Evolutionary conservation across 495 filamentous ascomycete species (phyloP), one percentile per base, ranked within the genome.

Genomic region (Talaromyces ruber): DNA sequence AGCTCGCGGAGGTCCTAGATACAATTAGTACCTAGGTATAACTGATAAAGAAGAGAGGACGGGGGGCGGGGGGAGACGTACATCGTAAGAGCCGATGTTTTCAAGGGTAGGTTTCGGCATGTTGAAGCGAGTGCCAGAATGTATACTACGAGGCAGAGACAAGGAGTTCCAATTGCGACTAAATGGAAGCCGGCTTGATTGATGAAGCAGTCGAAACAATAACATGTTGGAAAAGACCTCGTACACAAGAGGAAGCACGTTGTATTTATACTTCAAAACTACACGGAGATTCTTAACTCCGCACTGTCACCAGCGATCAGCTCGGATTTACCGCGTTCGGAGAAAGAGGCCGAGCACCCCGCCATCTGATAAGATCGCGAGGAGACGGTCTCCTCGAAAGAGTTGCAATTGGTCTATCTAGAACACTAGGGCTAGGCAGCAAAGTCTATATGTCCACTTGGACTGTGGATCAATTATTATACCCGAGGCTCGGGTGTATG

Each of bases 1-100:
- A 85, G 80, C 66, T 93, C 89, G n/a, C 87, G 82, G 43, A 87
- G 87, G 66, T 89, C 85, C 63, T 90, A 79, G 60, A 84, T 34
- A n/a, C n/a, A n/a, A 58, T 39, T 39, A 25, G 6, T 5, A 28
- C n/a, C 9, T 21, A 14, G 28, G 51, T 2, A 54, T 34, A 2
- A 32, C 1, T 3, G 3, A 59, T 11, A 16, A 45, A 28, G 28
- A 30, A 26, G 25, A 18, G 12, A 18, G 12, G 12, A 56, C n/a
- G n/a, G n/a, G n/a, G n/a, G n/a, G 11, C 3, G 18, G 12, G 9
- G 21, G n/a, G 18, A 12, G 16, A 43, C 22, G 16, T 59, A 59
- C 58, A 43, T 47, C 58, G 39, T 59, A 59, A 50, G 34, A 47
- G 18, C 58, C 58, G 24, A 59, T 45, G 22, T 43, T 25, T n/a